These are phyloP conservation scores for Zymoseptoria brevis DNA, from an alignment of 2,329 filamentous ascomycete genomes.

Conservation along the genomic window DNA sequence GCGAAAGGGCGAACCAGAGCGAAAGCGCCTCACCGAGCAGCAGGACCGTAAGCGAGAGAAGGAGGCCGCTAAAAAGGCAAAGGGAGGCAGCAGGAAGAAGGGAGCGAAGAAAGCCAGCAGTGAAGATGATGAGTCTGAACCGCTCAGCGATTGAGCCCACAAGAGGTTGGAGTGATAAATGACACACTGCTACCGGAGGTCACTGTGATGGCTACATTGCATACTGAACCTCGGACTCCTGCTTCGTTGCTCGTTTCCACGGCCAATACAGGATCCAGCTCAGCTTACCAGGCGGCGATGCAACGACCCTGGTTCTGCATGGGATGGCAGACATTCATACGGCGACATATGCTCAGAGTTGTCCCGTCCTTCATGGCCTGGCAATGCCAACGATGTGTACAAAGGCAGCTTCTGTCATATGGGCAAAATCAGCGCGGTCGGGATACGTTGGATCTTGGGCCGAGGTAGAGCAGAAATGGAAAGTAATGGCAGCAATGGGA, in stretches of 20 bases:
- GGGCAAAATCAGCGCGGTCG: no score
- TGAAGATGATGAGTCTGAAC: slow-evolving; percentile 27
- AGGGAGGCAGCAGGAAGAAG: slow-evolving; percentile 31
- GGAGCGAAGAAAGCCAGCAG: slow-evolving; percentile 33
- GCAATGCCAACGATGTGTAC: no score
- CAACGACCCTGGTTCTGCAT: no score
- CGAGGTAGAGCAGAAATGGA: no score
- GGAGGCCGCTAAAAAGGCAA: slow-evolving; percentile 41
- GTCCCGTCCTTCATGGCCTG: no score
- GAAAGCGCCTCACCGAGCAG: slow-evolving; percentile 68
- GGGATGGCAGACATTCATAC: no score
- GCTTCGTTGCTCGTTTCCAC: neutral
- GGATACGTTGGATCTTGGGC: no score
- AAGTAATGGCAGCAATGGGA: no score
- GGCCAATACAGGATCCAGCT: no score
- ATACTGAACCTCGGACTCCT: neutral
- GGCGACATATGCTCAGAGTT: no score
- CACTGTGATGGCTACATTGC: neutral
- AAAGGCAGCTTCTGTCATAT: no score
- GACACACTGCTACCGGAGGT: neutral
- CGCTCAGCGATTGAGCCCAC: neutral
- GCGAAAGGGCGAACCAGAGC: slow-evolving; percentile 60
- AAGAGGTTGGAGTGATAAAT: neutral
- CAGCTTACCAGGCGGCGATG: no score
- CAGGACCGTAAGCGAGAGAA: slow-evolving; percentile 66